Evolutionary conservation across 192 early-diverging fungal species (phyloP).

Genomic region (Coemansia sp.): DNA sequence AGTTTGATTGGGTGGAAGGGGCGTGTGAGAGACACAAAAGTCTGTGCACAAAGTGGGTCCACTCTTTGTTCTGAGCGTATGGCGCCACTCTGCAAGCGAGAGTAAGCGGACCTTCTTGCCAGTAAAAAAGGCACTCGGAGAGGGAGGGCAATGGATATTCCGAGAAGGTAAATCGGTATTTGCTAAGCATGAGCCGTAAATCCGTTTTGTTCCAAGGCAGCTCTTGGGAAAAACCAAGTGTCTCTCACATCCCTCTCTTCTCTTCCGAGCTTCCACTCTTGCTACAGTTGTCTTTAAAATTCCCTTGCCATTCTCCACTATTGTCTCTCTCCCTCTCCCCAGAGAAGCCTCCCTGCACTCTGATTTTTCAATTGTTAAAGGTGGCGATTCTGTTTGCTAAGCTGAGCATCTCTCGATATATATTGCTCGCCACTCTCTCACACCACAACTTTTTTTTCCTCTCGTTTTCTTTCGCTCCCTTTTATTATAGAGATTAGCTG

Average conservation of each 20-base stretch:
- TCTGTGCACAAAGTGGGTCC: neutral
- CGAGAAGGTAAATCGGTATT: neutral
- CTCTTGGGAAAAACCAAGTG: neutral
- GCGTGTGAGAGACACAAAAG: too few relatives aligned
- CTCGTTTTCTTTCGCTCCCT: neutral
- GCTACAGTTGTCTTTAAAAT: neutral
- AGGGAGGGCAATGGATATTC: neutral
- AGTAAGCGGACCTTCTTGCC: neutral
- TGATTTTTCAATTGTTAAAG: neutral
- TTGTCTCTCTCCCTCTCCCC: conserved; percentile 2
- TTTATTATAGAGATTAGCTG: neutral
- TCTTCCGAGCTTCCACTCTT: neutral
- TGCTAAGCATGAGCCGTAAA: too few relatives aligned
- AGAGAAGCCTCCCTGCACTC: neutral
- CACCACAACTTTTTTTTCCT: neutral
- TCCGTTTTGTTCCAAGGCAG: too few relatives aligned
- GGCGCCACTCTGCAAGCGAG: neutral
- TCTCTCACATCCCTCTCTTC: neutral
- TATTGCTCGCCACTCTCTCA: too few relatives aligned
- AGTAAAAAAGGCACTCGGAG: neutral
- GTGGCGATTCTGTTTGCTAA: too few relatives aligned
- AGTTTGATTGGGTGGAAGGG: too few relatives aligned
- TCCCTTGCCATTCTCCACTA: neutral
- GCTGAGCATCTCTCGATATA: too few relatives aligned
- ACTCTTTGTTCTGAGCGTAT: neutral